A percentile compares a stretch with the other conserved stretches of the same genome.
phyloP scores from a whole-genome alignment of 2,329 filamentous ascomycete genomes.

The Colletotrichum sp. region DNA sequence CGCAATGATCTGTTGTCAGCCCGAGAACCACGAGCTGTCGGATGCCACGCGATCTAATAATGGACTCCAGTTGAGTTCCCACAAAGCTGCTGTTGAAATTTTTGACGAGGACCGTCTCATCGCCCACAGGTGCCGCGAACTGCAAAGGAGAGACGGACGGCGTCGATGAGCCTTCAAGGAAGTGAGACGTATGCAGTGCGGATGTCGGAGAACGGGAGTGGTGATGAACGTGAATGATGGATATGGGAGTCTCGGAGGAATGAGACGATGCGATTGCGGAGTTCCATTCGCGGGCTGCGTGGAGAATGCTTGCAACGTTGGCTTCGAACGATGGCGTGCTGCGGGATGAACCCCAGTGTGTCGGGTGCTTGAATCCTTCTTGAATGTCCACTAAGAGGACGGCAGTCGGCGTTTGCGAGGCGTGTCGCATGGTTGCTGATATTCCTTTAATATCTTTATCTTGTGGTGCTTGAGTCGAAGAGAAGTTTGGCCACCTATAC shows the following conservation, averaged over 20 bases:
- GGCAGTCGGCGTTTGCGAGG: conserved; percentile 35
- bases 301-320: conserved; percentile 43
- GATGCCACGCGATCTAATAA: conserved; percentile 36
- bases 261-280: not conserved
- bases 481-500: not conserved
- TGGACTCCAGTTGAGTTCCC: conserved; percentile 44
- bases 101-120: conserved; percentile 46
- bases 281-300: conserved; percentile 26
- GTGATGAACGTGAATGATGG: conserved; percentile 51
- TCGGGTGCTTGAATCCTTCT: conserved; percentile 41
- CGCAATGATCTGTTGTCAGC: conserved; percentile 54
- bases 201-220: conserved; percentile 38
- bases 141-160: conserved; percentile 32
- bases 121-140: conserved; percentile 29
- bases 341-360: conserved; percentile 43
- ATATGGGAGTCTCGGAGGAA: conserved; percentile 17
- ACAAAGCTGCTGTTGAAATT: conserved; percentile 51
- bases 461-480: not conserved
- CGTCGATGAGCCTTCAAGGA: conserved; percentile 29
- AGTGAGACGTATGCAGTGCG: conserved; percentile 38
- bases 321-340: conserved; percentile 49
- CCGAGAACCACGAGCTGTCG: conserved; percentile 45
- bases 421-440: conserved; percentile 22
- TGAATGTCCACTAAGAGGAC: conserved; percentile 55
- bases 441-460: not conserved